A percentile compares a stretch with the other conserved stretches of the same genome.
phyloP scores from a whole-genome alignment of 805 yeast species.

The Kuraishia floccosa region DNA sequence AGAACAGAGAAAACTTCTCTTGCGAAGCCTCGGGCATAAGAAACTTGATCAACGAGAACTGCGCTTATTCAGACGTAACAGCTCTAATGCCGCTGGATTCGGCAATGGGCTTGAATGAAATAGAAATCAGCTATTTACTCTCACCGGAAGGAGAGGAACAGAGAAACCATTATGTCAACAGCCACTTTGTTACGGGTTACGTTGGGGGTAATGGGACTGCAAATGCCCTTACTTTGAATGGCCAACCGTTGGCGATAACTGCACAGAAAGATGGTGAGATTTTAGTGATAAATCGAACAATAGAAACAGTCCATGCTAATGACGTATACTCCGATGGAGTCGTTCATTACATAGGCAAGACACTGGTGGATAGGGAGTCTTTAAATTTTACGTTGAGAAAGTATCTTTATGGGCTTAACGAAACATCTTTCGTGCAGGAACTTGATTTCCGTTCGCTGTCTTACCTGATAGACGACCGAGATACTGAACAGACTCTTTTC shows the following conservation, averaged over 20 bases:
- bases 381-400: conserved; percentile 40
- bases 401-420: conserved; percentile 46
- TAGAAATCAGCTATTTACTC: conserved; percentile 33
- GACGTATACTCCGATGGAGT: conserved; percentile 34
- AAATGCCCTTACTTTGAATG: conserved; percentile 9
- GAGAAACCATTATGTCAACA: conserved; percentile 13
- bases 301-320: conserved; percentile 19
- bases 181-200: conserved; percentile 26
- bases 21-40: background rate
- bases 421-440: conserved; percentile 59
- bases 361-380: conserved; percentile 12
- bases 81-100: conserved; percentile 34
- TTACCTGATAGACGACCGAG: conserved; percentile 42
- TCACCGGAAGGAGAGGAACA: conserved; percentile 19
- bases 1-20: too few relatives aligned
- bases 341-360: conserved; percentile 34
- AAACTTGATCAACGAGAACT: background rate
- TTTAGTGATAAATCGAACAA: background rate
- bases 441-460: conserved; percentile 46
- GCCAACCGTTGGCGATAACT: conserved; percentile 8
- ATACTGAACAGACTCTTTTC: conserved; percentile 49
- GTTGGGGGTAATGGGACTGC: conserved; percentile 27
- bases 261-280: background rate
- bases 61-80: conserved; percentile 23
- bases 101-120: conserved; percentile 21